Evolutionary conservation across 805 yeast genomes (phyloP).

Genomic region (Cyberlindnera nakhonratchasimensis): DNA sequence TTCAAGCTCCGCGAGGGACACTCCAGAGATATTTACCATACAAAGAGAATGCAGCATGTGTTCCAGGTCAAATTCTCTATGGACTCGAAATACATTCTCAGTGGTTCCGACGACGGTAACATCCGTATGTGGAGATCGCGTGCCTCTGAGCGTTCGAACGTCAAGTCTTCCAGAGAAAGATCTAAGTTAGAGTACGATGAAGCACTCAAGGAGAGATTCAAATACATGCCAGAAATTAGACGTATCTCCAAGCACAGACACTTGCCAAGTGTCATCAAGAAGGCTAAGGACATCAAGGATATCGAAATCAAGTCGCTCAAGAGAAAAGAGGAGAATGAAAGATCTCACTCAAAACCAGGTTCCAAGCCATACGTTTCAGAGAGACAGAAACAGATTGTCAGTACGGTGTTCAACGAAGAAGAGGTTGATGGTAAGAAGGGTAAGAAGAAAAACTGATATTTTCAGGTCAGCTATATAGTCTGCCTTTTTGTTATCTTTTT

Average conservation of each 20-base stretch:
- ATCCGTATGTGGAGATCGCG: conserved; percentile 88
- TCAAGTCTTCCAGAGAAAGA: conserved; percentile 77
- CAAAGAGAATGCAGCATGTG: conserved; percentile 96
- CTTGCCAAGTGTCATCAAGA: conserved; percentile 81
- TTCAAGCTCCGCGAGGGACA: conserved; percentile 79
- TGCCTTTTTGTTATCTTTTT: too few relatives aligned
- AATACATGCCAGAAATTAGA: conserved; percentile 93
- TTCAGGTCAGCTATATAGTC: too few relatives aligned
- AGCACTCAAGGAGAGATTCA: conserved; percentile 87
- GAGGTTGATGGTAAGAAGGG: conserved; percentile 21
- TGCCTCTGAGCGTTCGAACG: conserved; percentile 80
- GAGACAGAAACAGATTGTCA: conserved; percentile 83
- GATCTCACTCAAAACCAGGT: conserved; percentile 70
- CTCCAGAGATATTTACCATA: conserved; percentile 91
- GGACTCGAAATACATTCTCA: conserved; percentile 82
- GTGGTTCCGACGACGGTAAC: conserved; percentile 96
- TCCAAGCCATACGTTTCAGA: conserved; percentile 60
- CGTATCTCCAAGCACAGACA: conserved; percentile 92
- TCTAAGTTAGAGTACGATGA: conserved; percentile 85
- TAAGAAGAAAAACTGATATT: conserved; percentile 1
- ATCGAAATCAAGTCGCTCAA: conserved; percentile 70
- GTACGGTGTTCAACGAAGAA: conserved; percentile 63
- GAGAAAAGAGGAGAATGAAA: conserved; percentile 77
- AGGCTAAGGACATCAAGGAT: conserved; percentile 82
- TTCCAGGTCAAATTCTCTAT: conserved; percentile 80